Percentiles rank a stretch among this genome's conserved stretches.
phyloP scores from a whole-genome alignment of 345 rosid genomes.

The Aurinia saxatilis region DNA sequence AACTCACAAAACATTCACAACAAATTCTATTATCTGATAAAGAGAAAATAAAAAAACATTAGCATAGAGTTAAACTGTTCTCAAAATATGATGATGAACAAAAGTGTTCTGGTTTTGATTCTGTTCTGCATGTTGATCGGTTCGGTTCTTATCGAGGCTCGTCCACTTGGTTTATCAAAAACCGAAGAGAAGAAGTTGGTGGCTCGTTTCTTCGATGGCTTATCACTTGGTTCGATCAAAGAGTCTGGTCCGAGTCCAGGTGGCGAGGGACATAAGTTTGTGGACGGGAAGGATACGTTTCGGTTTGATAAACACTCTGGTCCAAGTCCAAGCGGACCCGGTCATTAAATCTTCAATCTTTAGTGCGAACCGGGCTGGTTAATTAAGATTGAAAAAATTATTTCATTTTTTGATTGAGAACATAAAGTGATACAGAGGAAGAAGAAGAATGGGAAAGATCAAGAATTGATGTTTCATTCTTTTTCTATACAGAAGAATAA shows the following conservation, averaged over 20 bases:
- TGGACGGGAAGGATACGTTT: constrained; percentile 6
- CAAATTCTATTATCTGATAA: background rate
- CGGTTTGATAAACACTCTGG: constrained; percentile 37
- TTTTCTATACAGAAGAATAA: background rate
- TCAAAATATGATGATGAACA: constrained; percentile 23
- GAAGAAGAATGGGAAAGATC: background rate
- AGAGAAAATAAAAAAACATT: background rate
- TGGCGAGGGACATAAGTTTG: constrained; percentile 36
- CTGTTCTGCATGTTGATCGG: constrained; percentile 14
- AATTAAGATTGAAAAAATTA: too few species aligned
- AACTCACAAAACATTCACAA: constrained; percentile 2
- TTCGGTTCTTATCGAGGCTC: constrained; percentile 28
- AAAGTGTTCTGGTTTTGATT: constrained; percentile 11
- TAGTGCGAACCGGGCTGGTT: constrained; percentile 1
- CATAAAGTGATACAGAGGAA: too few species aligned
- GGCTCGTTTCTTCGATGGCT: constrained; percentile 33
- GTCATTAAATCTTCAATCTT: constrained; percentile 20
- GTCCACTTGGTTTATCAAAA: constrained; percentile 28
- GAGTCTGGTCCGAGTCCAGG: constrained; percentile 46
- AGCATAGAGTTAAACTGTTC: background rate
- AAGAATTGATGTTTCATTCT: background rate
- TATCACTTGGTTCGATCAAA: constrained; percentile 41
- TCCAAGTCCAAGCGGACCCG: constrained; percentile 32
- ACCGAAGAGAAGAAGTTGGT: constrained; percentile 11
- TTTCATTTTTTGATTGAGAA: too few species aligned